These are phyloP conservation scores for Trametes sp. DNA, from an alignment of 1,284 basidiomycete species.

Conservation along the genomic window DNA sequence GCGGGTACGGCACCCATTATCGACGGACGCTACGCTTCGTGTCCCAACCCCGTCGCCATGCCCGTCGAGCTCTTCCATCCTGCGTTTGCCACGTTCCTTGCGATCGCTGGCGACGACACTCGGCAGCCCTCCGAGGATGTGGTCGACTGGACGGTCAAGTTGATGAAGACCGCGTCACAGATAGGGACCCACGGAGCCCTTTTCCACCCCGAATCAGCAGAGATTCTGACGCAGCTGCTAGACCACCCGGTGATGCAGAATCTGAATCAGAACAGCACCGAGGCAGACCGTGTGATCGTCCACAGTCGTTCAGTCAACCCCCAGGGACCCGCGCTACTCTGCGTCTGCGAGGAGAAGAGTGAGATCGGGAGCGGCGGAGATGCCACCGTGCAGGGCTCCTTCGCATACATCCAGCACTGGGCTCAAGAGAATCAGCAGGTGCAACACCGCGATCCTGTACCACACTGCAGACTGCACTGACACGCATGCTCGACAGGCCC, in stretches of 20 bases:
- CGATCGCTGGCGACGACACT: constrained; percentile 1
- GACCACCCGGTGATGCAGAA: no score
- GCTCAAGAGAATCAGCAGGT: neutral
- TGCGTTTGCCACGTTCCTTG: constrained; percentile 6
- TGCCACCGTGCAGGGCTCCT: constrained; percentile 4
- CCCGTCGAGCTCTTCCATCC: constrained; percentile 4
- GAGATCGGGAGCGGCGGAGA: constrained; percentile 3
- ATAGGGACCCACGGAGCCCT: neutral
- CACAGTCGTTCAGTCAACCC: neutral
- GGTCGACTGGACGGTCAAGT: neutral
- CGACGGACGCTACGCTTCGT: constrained; percentile 1
- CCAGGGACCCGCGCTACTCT: no score
- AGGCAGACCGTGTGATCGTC: neutral
- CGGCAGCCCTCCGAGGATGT: constrained; percentile 4
- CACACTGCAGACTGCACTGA: neutral
- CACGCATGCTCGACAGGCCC: neutral
- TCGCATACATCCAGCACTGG: constrained; percentile 7
- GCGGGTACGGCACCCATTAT: neutral
- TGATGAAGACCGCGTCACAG: neutral
- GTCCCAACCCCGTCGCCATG: neutral
- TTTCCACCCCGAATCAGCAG: no score
- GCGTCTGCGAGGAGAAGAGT: constrained; percentile 5
- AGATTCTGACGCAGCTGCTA: no score
- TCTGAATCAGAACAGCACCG: neutral
- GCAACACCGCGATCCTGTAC: neutral